Conservation (phyloP, 768 basidiomycete genomes). For the Leucosporidium creatinivorum region DNA sequence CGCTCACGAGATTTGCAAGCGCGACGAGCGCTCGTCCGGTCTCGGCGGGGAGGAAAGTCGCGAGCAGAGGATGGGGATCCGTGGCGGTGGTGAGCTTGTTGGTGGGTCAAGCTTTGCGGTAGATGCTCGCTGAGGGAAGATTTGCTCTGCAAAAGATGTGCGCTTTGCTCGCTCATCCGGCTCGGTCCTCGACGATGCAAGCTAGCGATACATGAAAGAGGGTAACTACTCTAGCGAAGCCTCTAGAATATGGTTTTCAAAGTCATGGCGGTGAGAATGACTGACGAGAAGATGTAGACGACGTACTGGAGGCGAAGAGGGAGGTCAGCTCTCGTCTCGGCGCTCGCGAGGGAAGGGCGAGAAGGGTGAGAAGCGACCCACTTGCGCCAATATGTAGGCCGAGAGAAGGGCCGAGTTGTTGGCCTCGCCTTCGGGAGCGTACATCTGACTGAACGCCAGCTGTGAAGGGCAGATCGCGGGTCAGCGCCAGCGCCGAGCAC, state of each 20-base stretch:
- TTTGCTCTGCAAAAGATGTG: too few relatives aligned
- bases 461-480: slow-evolving; percentile 38
- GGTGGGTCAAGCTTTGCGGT: too few relatives aligned
- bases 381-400: slow-evolving; percentile 41
- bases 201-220: too few relatives aligned
- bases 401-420: slow-evolving; percentile 15
- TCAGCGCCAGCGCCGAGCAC: background rate
- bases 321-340: slow-evolving; percentile 7
- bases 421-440: slow-evolving; percentile 11
- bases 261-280: slow-evolving; percentile 43
- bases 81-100: too few relatives aligned
- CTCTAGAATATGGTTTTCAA: slow-evolving; percentile 43
- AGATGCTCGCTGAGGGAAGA: too few relatives aligned
- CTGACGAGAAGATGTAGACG: slow-evolving; percentile 46
- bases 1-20: too few relatives aligned
- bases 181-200: too few relatives aligned
- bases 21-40: too few relatives aligned
- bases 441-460: slow-evolving; percentile 40
- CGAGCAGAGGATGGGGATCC: too few relatives aligned
- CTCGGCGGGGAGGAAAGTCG: too few relatives aligned
- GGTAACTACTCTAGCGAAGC: too few relatives aligned
- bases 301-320: slow-evolving; percentile 53
- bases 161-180: too few relatives aligned
- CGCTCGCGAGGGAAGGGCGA: slow-evolving; percentile 27
- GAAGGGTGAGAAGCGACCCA: slow-evolving; percentile 51